A percentile compares a stretch with the other conserved stretches of the same genome.
Evolutionary conservation across 225 moss, liverwort and hornwort species (phyloP).

Genomic region (Pleurozium schreberi): DNA sequence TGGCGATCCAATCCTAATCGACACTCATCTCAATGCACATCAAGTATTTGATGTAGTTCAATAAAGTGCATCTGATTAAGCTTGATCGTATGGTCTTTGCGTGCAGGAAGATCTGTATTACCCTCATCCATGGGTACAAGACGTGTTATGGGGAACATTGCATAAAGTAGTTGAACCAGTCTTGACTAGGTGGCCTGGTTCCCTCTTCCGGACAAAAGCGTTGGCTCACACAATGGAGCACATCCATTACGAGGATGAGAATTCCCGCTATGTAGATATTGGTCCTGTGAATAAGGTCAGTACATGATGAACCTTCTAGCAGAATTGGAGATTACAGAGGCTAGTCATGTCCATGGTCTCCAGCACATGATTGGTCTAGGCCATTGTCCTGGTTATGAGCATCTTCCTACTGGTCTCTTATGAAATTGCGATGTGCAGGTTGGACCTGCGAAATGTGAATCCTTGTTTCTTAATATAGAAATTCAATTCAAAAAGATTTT

Average conservation of each 20-base stretch:
- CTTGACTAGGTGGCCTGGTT: slow-evolving; percentile 76
- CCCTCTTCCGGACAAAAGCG: slow-evolving; percentile 55
- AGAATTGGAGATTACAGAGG: background rate
- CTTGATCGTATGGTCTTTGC: background rate
- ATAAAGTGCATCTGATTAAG: background rate
- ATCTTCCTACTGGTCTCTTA: background rate
- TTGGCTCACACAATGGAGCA: slow-evolving; percentile 66
- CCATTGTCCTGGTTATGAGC: background rate
- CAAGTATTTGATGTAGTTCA: background rate
- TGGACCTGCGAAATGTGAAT: background rate
- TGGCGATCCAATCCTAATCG: background rate
- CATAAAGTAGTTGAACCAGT: slow-evolving; percentile 70
- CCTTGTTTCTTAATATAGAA: background rate
- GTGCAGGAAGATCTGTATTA: slow-evolving; percentile 92
- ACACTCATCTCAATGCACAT: background rate
- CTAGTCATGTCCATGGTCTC: background rate
- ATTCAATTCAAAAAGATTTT: background rate
- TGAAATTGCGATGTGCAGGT: background rate
- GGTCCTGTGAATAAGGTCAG: slow-evolving; percentile 96
- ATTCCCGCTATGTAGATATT: slow-evolving; percentile 42
- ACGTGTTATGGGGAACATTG: slow-evolving; percentile 78
- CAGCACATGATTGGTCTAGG: background rate
- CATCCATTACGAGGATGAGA: slow-evolving; percentile 94
- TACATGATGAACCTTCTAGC: background rate
- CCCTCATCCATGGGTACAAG: slow-evolving; percentile 78